A percentile compares a stretch with the other conserved stretches of the same genome.
Evolutionary conservation across 2,329 filamentous ascomycete genomes (phyloP).

Genomic region (Sclerotinia subarctica): DNA sequence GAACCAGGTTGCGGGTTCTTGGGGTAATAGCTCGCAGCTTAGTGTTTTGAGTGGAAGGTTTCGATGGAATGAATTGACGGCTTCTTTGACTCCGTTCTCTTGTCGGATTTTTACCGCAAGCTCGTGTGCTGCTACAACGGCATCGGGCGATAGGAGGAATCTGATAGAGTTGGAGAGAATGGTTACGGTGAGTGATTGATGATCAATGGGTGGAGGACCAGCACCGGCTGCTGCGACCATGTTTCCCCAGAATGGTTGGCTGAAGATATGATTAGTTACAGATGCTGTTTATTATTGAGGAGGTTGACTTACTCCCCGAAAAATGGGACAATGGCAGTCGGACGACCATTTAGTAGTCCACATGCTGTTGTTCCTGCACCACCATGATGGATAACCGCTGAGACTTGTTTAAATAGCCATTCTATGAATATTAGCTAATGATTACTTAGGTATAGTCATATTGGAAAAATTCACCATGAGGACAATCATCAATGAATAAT

Average conservation of each 20-base stretch:
- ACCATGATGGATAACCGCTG: conserved; percentile 25
- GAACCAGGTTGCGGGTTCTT: conserved; percentile 46
- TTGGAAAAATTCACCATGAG: conserved; percentile 48
- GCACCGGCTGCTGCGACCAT: conserved; percentile 64
- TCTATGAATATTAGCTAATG: conserved; percentile 36
- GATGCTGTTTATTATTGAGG: not conserved
- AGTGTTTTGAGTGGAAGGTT: conserved; percentile 60
- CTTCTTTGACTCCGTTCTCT: conserved; percentile 61
- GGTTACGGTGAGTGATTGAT: conserved; percentile 62
- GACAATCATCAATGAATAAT: conserved; percentile 69
- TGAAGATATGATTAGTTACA: not conserved
- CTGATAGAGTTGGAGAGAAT: conserved; percentile 65
- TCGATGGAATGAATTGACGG: conserved; percentile 51
- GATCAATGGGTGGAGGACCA: conserved; percentile 64
- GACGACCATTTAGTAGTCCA: conserved; percentile 65
- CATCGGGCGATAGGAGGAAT: conserved; percentile 61
- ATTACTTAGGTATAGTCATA: too few relatives aligned
- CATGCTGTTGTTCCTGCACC: conserved; percentile 56
- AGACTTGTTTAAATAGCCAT: conserved; percentile 68
- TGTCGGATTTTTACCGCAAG: conserved; percentile 59
- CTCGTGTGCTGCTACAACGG: conserved; percentile 52
- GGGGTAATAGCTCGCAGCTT: conserved; percentile 53
- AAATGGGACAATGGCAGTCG: conserved; percentile 66
- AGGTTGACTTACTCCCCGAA: conserved; percentile 56
- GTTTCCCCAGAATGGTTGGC: conserved; percentile 70